Evolutionary conservation across 108 stramenopile genomes (phyloP).

Genomic region (Conticribra guillardii): DNA sequence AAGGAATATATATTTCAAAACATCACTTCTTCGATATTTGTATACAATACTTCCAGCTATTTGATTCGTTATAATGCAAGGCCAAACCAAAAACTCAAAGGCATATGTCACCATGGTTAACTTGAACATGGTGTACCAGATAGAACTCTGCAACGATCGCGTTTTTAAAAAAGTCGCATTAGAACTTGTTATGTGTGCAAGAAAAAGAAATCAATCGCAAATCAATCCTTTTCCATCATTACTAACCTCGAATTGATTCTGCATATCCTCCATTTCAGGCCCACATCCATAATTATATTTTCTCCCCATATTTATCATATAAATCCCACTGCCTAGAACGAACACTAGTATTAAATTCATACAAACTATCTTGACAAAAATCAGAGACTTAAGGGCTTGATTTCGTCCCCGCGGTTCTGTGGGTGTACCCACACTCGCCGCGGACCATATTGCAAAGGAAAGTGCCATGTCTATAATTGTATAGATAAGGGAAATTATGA

Average conservation of each 20-base stretch:
- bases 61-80: conserved; percentile 14
- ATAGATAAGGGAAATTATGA: neutral
- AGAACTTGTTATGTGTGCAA: too few species aligned
- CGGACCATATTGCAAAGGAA: conserved; percentile 26
- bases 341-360: conserved; percentile 27
- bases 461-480: conserved; percentile 22
- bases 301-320: neutral
- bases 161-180: neutral
- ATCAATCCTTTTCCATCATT: too few species aligned
- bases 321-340: conserved; percentile 8
- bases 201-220: too few species aligned
- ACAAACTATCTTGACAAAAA: conserved; percentile 29
- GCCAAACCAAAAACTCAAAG: conserved; percentile 24
- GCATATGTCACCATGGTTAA: conserved; percentile 21
- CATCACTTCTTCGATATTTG: neutral
- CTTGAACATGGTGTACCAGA: conserved; percentile 23
- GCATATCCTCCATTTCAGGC: neutral
- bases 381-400: conserved; percentile 11
- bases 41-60: neutral
- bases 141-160: neutral
- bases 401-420: conserved; percentile 33
- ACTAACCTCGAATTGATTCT: neutral
- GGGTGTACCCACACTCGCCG: conserved; percentile 29
- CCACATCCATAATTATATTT: conserved; percentile 44
- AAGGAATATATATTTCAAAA: neutral